phyloP scores from a whole-genome alignment of 2,329 filamentous ascomycete species.

The Penicillium sp. region DNA sequence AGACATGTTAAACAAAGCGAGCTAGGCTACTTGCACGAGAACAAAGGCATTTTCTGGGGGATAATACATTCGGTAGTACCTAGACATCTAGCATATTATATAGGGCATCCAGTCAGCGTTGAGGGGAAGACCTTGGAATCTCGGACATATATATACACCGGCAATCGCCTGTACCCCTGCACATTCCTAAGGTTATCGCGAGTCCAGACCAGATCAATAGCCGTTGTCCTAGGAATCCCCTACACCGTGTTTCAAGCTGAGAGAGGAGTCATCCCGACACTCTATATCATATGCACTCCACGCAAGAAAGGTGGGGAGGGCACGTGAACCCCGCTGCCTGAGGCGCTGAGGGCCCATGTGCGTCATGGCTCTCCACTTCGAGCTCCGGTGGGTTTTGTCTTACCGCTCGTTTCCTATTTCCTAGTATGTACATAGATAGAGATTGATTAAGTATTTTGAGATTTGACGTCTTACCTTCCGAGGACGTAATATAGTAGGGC shows the following conservation, averaged over 20 bases:
- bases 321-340: conserved; percentile 4
- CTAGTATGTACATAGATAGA: too few species aligned
- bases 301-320: conserved; percentile 7
- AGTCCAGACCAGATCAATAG: neutral
- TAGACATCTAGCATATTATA: neutral
- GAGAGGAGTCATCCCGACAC: neutral
- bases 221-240: neutral
- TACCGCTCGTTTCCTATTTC: neutral
- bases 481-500: too few species aligned
- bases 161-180: neutral
- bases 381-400: conserved; percentile 17
- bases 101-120: neutral
- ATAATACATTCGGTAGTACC: neutral
- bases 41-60: conserved; percentile 9
- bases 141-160: neutral
- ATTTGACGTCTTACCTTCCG: too few species aligned
- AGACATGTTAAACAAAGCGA: conserved; percentile 17
- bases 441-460: too few species aligned
- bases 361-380: conserved; percentile 24
- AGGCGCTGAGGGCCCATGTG: conserved; percentile 8
- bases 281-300: neutral
- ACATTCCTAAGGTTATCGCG: neutral
- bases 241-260: neutral
- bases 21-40: conserved; percentile 11
- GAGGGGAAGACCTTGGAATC: neutral